These are phyloP conservation scores for Smallanthus sonchifolius DNA, from an alignment of 129 eudicot genomes.

Conservation along the genomic window DNA sequence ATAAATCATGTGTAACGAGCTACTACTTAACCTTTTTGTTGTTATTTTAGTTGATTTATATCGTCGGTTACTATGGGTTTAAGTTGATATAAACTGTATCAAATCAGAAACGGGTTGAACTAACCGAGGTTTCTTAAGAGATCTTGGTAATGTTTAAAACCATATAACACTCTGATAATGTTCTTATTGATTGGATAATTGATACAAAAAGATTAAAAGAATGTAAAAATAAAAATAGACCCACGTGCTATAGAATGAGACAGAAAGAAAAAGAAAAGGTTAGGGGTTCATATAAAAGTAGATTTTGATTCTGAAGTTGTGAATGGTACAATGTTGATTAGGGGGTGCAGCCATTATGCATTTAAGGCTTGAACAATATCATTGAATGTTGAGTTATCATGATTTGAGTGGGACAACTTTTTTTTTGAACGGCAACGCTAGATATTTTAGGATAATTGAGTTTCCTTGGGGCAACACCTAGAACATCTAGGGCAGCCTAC, in stretches of 20 bases:
- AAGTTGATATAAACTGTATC: not conserved
- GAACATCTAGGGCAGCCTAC: too few species aligned
- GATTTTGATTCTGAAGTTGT: constrained; percentile 34
- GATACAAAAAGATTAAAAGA: not conserved
- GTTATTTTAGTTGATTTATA: not conserved
- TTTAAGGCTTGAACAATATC: constrained; percentile 26
- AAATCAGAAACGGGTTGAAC: not conserved
- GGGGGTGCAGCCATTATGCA: constrained; percentile 40
- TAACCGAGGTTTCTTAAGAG: too few species aligned
- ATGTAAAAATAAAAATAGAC: too few species aligned
- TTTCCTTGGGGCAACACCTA: too few species aligned
- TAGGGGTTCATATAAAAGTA: constrained; percentile 28
- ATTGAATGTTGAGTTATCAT: constrained; percentile 41
- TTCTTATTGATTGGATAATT: constrained; percentile 1
- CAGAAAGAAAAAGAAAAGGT: constrained; percentile 19
- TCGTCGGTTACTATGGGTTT: not conserved
- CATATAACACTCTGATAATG: constrained; percentile 17
- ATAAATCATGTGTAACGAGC: not conserved
- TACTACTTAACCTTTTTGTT: not conserved
- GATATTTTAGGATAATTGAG: too few species aligned
- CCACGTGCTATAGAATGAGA: constrained; percentile 41
- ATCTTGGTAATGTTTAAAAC: not conserved
- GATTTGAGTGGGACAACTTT: constrained; percentile 40
- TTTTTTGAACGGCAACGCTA: too few species aligned
- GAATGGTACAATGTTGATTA: constrained; percentile 32